Base-by-base conservation (phyloP, 148 eudicot genomes). In the Silene conica region DNA sequence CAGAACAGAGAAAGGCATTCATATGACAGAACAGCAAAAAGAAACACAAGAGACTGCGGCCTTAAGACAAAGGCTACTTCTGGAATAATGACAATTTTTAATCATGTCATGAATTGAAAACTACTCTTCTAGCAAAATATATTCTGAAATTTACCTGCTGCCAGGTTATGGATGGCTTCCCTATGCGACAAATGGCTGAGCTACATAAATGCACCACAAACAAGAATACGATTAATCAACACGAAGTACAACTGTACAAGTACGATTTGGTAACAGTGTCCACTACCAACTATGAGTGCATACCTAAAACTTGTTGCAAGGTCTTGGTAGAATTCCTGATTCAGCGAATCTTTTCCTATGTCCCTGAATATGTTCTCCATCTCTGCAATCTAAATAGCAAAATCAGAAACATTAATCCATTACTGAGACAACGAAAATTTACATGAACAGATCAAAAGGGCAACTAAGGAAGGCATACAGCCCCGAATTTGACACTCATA, bases 251-350 rank as follows among this genome's bases (percentile, higher is more conserved):
- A 48, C 31, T 3, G 34, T 8, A 68, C 9, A 45, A 48, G 57
- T 3, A 21, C 2, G 57, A 46, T 13, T 3, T 5, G 0, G 6
- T 22, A 10, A 20, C 31, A 68, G 5, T 46, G 38, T 45, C 21
- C 7, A 23, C 57, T 20, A 20, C n/a, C 71, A 68, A 46, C 34
- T 45, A 11, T 45, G 34, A 4, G 50, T 46, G 65, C 22, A 58
- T 82, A 94, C 98, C 85, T 91, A 75, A 94, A 94, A 50, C 76
- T 88, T 78, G 82, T 74, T 15, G 91, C 92, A 82, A 91, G 84
- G 73, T 94, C 90, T 82, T 88, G 73, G 78, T 85, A 94, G 52
- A 92, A 88, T 69, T 89, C 92, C 71, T 77, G 83, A 67, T 61
- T 78, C 66, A 80, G 64, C n/a, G 83, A 65, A 70, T 81, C 86